Evolutionary conservation across 768 basidiomycete species (phyloP).

Genomic region (Termitomyces sp.): DNA sequence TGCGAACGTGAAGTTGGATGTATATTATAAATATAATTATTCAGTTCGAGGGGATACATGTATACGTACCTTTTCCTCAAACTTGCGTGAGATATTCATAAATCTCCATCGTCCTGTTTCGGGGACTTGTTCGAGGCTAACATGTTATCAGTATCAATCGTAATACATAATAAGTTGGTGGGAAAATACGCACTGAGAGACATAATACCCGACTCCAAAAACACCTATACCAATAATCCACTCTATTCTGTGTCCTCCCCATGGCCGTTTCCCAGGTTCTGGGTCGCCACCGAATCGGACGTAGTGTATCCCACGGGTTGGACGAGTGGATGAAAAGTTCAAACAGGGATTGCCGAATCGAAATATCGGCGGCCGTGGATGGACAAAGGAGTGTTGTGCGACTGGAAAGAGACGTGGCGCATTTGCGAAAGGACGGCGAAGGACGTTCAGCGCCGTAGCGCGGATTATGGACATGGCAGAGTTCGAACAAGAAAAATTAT

Average conservation of each 20-base stretch:
- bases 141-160: background rate
- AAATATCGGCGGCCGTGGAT: background rate
- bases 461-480: background rate
- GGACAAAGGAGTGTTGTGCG: background rate
- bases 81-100: slow-evolving; percentile 67
- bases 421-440: background rate
- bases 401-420: too few species aligned
- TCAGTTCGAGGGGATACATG: background rate
- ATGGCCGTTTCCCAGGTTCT: background rate
- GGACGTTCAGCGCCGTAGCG: background rate
- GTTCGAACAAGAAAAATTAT: too few species aligned
- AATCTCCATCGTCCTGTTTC: slow-evolving; percentile 89
- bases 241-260: background rate
- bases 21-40: too few species aligned
- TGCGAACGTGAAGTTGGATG: background rate
- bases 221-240: background rate
- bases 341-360: background rate
- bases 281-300: slow-evolving; percentile 1
- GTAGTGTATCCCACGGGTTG: background rate
- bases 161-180: background rate
- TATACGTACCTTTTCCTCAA: slow-evolving; percentile 52
- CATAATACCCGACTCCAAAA: slow-evolving; percentile 27
- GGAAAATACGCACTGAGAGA: slow-evolving; percentile 29
- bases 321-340: slow-evolving; percentile 9
- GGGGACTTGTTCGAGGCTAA: slow-evolving; percentile 78